Evolutionary conservation across 2,329 filamentous ascomycete species (phyloP), one percentile per base, ranked within the genome.

Genomic region (Colletotrichum chrysophilum): DNA sequence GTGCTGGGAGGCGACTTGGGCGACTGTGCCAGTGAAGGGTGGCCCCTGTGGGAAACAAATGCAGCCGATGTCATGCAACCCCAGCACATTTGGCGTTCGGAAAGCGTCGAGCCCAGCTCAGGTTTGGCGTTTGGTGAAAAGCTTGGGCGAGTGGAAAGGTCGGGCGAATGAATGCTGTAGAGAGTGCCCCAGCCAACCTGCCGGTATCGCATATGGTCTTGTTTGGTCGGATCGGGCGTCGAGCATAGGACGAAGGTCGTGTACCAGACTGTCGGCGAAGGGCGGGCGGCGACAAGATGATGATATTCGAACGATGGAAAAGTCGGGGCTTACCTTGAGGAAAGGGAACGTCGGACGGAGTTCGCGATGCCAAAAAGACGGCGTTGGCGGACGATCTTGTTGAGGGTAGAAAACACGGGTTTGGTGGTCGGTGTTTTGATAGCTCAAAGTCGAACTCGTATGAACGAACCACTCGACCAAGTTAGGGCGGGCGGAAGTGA

Each of bases 301-400:
- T 32, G 24, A 48, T 7, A 55, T 48, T 34, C 36, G 60, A 36
- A 36, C 2, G 30, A 61, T 24, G 34, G 30, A 36, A 5, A 21
- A 43, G 38, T 43, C 38, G 38, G 38, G 18, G 56, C 73, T 75
- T 73, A 75, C 73, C 73, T 72, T 48, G 34, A 24, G 43, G 34
- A 65, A 52, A 66, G 73, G 43, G 26, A 73, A 64, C 8, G 62
- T 72, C 68, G 21, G 38, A 68, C n/a, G 52, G 62, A 43, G n/a
- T 38, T 36, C 38, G 28, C 56, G 64, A 64, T 10, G 64, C 32
- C 43, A 64, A 58, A 67, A 32, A 34, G 21, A 72, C 21, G 38
- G 24, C 26, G 24, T 61, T 61, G 30, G 13, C 48, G 48, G 32
- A 26, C 12, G 7, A n/a, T 30, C 16, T 43, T 72, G 26, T 55